These are phyloP conservation scores for Echites panduratus DNA, from an alignment of 257 asterid species.

Conservation along the genomic window DNA sequence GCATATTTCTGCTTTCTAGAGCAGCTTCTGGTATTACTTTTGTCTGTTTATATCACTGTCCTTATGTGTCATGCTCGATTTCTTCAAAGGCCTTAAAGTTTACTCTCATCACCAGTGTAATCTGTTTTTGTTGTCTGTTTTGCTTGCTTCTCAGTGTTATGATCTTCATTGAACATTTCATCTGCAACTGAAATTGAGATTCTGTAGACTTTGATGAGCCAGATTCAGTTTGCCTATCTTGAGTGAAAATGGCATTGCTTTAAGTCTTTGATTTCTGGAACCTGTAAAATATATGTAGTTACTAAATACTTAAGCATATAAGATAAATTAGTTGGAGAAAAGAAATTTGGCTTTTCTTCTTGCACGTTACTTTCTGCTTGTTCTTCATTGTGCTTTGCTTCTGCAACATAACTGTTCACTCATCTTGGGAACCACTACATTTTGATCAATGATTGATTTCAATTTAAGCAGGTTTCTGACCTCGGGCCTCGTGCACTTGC, in stretches of 20 bases:
- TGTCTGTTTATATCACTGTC: slow-evolving; percentile 12
- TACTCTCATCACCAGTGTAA: not conserved
- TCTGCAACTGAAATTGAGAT: not conserved
- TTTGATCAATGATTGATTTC: not conserved
- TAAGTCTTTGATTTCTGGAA: not conserved
- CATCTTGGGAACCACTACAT: not conserved
- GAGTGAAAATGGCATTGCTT: not conserved
- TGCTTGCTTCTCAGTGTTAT: not conserved
- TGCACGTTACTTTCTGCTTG: not conserved
- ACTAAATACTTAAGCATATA: not conserved
- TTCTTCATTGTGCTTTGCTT: not conserved
- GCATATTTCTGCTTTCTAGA: slow-evolving; percentile 96
- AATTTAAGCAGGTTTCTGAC: slow-evolving; percentile 58
- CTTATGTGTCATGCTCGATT: not conserved
- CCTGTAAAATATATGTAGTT: too few species aligned
- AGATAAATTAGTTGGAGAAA: not conserved
- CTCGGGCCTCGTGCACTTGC: slow-evolving; percentile 93
- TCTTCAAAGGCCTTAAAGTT: not conserved
- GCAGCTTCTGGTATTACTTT: slow-evolving; percentile 82
- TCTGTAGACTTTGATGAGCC: not conserved
- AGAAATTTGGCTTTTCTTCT: not conserved
- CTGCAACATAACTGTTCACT: not conserved
- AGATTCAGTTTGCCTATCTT: not conserved
- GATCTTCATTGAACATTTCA: not conserved
- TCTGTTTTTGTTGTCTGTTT: not conserved